These are phyloP conservation scores for Zhuliangozyma parablackwelliae DNA, from an alignment of 1,139 yeast genomes.

Conservation along the genomic window DNA sequence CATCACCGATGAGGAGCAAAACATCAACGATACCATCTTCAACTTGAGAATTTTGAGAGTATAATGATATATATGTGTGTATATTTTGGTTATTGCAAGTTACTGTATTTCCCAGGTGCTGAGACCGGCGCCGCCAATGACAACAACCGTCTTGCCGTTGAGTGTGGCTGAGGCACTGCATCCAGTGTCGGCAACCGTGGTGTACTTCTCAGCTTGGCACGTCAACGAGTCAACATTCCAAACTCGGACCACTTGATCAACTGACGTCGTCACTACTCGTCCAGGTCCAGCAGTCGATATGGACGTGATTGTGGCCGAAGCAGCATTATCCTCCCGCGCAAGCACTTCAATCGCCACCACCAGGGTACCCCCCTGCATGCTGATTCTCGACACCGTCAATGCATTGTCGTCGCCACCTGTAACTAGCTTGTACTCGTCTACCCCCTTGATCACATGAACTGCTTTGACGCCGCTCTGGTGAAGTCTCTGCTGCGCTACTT, in stretches of 20 bases:
- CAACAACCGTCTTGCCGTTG: slow-evolving; percentile 22
- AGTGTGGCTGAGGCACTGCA: slow-evolving; percentile 43
- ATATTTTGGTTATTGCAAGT: no score
- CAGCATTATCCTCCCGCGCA: slow-evolving; percentile 52
- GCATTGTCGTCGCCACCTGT: slow-evolving; percentile 96
- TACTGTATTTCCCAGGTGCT: slow-evolving; percentile 42
- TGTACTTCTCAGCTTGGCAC: slow-evolving; percentile 47
- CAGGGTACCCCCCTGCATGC: slow-evolving; percentile 6
- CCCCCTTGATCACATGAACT: slow-evolving; percentile 17
- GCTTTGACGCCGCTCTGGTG: slow-evolving; percentile 87
- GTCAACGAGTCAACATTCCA: slow-evolving; percentile 49
- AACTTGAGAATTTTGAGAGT: slow-evolving; percentile 72
- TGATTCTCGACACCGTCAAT: slow-evolving; percentile 42
- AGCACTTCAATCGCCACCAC: slow-evolving; percentile 10
- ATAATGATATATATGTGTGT: slow-evolving; percentile 11
- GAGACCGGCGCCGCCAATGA: slow-evolving; percentile 72
- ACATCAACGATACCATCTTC: slow-evolving; percentile 81
- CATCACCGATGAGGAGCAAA: slow-evolving; percentile 86
- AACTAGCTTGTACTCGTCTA: slow-evolving; percentile 31
- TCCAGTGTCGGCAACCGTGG: slow-evolving; percentile 91
- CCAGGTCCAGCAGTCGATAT: slow-evolving; percentile 21
- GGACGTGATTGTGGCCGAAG: slow-evolving; percentile 83
- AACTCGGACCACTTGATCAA: slow-evolving; percentile 69
- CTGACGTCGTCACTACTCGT: slow-evolving; percentile 51
- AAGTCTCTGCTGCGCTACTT: slow-evolving; percentile 41